Percentiles rank a stretch among this genome's conserved stretches.
phyloP scores from a whole-genome alignment of 257 asterid species.

The Cruciata laevipes region DNA sequence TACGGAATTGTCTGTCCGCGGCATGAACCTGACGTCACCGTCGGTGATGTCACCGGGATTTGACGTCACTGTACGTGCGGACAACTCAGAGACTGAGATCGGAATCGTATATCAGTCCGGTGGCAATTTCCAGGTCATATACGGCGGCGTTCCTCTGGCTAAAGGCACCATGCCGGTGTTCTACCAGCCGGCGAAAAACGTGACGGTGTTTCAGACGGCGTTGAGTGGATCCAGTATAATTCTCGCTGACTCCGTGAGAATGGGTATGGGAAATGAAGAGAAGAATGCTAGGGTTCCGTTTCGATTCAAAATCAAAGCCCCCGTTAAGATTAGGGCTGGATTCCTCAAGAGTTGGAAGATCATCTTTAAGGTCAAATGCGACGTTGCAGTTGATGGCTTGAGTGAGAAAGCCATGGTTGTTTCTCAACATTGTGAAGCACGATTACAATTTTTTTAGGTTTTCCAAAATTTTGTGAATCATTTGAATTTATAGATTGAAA shows the following conservation, averaged over 20 bases:
- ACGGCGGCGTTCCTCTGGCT: constrained; percentile 38
- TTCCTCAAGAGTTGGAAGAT: constrained; percentile 70
- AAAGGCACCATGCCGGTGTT: constrained; percentile 57
- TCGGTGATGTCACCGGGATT: constrained; percentile 53
- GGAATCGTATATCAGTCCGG: constrained; percentile 49
- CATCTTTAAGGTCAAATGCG: constrained; percentile 51
- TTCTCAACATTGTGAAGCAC: constrained; percentile 40
- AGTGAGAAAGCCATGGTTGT: constrained; percentile 37
- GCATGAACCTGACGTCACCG: constrained; percentile 50
- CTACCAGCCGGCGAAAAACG: constrained; percentile 60
- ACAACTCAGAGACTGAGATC: constrained; percentile 62
- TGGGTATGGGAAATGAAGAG: constrained; percentile 34
- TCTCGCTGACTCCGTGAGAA: constrained; percentile 33
- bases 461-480: too few relatives aligned
- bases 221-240: constrained; percentile 43
- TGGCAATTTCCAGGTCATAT: constrained; percentile 34
- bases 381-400: constrained; percentile 48
- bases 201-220: constrained; percentile 43
- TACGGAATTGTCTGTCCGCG: constrained; percentile 31
- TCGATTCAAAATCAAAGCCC: constrained; percentile 38
- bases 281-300: constrained; percentile 42
- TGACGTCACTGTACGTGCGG: constrained; percentile 54
- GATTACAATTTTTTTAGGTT: background rate
- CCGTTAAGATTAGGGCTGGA: constrained; percentile 64
- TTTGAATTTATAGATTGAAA: too few relatives aligned